These are phyloP conservation scores for Detonula confervacea DNA, from an alignment of 352 stramenopile genomes.

Conservation along the genomic window DNA sequence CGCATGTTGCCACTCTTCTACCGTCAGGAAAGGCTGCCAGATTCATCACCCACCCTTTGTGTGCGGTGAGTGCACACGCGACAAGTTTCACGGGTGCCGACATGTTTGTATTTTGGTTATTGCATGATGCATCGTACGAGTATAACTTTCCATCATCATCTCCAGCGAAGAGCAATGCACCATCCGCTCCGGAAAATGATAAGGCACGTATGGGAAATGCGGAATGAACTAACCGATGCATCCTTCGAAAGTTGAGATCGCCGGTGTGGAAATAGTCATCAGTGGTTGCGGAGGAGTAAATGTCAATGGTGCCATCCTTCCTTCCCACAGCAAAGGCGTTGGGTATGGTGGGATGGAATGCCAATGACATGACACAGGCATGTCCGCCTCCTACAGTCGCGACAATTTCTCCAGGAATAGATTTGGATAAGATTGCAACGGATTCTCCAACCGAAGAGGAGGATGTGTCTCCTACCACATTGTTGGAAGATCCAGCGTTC, in stretches of 20 bases:
- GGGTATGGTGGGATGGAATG: conserved; percentile 55
- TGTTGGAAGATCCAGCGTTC: conserved; percentile 12
- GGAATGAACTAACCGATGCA: conserved; percentile 39
- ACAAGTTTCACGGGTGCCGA: conserved; percentile 54
- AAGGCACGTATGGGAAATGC: conserved; percentile 59
- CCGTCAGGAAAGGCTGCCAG: conserved; percentile 55
- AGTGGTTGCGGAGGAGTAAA: conserved; percentile 48
- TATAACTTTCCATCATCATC: conserved; percentile 72
- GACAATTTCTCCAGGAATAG: conserved; percentile 57
- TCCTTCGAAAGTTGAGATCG: too few relatives aligned
- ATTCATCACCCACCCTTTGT: conserved; percentile 71
- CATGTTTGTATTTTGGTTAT: conserved; percentile 16
- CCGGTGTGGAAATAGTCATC: conserved; percentile 25
- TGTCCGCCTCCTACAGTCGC: conserved; percentile 46
- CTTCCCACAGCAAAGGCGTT: conserved; percentile 66
- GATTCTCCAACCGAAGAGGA: conserved; percentile 4
- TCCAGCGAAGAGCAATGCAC: conserved; percentile 63
- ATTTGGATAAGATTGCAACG: conserved; percentile 28
- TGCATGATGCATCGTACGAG: conserved; percentile 61
- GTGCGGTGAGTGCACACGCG: conserved; percentile 60
- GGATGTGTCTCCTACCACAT: conserved; percentile 43
- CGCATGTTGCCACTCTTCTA: conserved; percentile 60
- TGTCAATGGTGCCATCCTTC: conserved; percentile 75
- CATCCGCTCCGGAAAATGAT: conserved; percentile 62
- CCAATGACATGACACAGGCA: conserved; percentile 55